Base-by-base conservation (phyloP, 2,329 filamentous ascomycete species). In the Pleochaeta shiraiana region DNA sequence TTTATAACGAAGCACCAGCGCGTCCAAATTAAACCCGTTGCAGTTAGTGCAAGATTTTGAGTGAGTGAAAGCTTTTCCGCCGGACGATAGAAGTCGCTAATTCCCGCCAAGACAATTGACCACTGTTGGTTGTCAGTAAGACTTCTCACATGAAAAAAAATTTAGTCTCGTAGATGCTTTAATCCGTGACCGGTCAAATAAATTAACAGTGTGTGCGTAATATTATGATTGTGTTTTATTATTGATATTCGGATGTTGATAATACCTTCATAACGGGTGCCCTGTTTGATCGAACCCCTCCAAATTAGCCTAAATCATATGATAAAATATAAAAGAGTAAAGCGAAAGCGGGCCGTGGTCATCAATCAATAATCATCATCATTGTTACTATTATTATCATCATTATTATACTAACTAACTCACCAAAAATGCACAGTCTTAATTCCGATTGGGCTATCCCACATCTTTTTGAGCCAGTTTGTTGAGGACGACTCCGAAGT, bases 381-480 rank as follows among this genome's bases (percentile, higher is more conserved):
- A n/a, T n/a, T n/a, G n/a, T n/a, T n/a, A n/a, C n/a, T n/a, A n/a
- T n/a, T n/a, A n/a, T n/a, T n/a, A n/a, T n/a, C n/a, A n/a, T n/a
- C n/a, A n/a, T n/a, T n/a, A n/a, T n/a, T n/a, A n/a, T n/a, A n/a
- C n/a, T n/a, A n/a, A n/a, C n/a, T n/a, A 66, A 73, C 80, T 69
- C 79, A 92, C 92, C 93, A 98, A 79, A 98, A 98, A 77, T 98
- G 93, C 72, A 98, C 93, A 67, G 93, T 98, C 85, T 90, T 90
- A 70, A 91, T 70, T 63, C 88, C 88, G 68, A 91, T 76, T 67
- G 88, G 87, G 75, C 86, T 90, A 75, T 89, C 83, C 86, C 86
- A 90, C 80, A 95, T 83, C 76, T 84, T 84, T 79, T 86, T 84
- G 75, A 93, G 84, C 79, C 80, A 85, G 72, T 77, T 77, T 5